phyloP scores from a whole-genome alignment of 1,139 yeast genomes.

The Trichomonascaceae sp. region DNA sequence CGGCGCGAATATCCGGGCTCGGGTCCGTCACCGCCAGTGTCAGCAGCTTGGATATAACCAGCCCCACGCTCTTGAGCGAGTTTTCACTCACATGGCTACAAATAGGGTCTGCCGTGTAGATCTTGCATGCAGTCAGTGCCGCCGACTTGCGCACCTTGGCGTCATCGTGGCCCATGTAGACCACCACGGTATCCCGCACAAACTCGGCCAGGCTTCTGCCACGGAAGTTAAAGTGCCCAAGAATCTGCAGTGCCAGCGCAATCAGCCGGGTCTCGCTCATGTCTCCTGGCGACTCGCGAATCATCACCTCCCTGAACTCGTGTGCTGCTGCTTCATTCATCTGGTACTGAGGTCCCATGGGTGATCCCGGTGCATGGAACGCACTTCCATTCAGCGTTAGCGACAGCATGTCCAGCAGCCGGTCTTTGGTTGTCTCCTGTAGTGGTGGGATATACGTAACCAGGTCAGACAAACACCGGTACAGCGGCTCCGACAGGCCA shows the following conservation, averaged over 20 bases:
- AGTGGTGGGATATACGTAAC: constrained; percentile 70
- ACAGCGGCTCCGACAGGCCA: constrained; percentile 68
- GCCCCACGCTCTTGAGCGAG: constrained; percentile 73
- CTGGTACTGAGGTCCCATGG: constrained; percentile 35
- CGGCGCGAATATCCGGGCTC: constrained; percentile 65
- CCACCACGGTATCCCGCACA: constrained; percentile 69
- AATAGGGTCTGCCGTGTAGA: constrained; percentile 73
- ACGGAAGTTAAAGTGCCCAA: constrained; percentile 62
- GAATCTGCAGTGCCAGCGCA: constrained; percentile 57
- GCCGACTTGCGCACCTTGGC: constrained; percentile 76
- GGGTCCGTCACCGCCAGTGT: constrained; percentile 89
- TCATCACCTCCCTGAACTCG: constrained; percentile 63
- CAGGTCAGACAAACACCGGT: constrained; percentile 56
- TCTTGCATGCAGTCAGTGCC: constrained; percentile 66
- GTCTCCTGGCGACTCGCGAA: constrained; percentile 43
- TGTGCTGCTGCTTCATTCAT: constrained; percentile 59
- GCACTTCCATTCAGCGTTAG: constrained; percentile 70
- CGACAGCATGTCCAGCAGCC: constrained; percentile 61
- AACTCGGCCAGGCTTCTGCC: constrained; percentile 73
- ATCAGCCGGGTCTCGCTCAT: constrained; percentile 38
- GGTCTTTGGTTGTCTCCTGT: constrained; percentile 56
- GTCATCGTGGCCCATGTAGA: constrained; percentile 69
- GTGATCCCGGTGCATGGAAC: constrained; percentile 82
- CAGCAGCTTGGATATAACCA: constrained; percentile 66
- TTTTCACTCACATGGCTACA: constrained; percentile 76